Base-by-base conservation (phyloP, 2,329 filamentous ascomycete species). In the Pezicula rhizophila region DNA sequence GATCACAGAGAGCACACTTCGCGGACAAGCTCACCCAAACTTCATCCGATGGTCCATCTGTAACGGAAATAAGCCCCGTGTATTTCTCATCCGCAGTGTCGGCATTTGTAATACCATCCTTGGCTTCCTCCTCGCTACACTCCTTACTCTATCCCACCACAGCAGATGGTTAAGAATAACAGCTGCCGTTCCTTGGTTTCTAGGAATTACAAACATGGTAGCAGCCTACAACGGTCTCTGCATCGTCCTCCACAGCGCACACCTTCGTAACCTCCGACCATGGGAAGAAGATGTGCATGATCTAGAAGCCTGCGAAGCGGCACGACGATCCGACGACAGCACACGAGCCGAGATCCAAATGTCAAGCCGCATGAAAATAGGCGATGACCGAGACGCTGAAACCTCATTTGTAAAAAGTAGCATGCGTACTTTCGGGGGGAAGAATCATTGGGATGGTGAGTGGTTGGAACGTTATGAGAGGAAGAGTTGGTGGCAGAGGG, bases 1-100 rank as follows among this genome's bases (percentile, higher is more conserved):
- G 46, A 80, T 75, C 6, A 77, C 85, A 25, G 87, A 93, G 64
- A 78, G 77, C 61, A 76, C 80, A 12, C 79, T 93, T 4, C 84
- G 88, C 33, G 78, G 78, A 56, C 87, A 92, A 66, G 80, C 85
- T 1, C 87, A 93, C 60, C 87, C 87, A 54, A 92, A 92, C 70
- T 93, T 93, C 72, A 83, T 93, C 58, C 81, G 87, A 48, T 92
- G 87, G 87, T 84, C 82, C 46, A 89, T 92, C 65, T 87, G 84
- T 74, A 93, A 93, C 65, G 86, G 86, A 59, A 93, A 91, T 64
- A 78, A 78, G 35, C 77, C 85, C 20, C 84, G 87, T 23, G 81
- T 89, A 46, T 70, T 79, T 52, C 90, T 90, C 60, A 86, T 87
- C 7, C 79, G 82, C 17, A 74, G 73, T 4, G 74, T 90, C 2